Percentiles rank a stretch among this genome's conserved stretches.
These are phyloP conservation scores for Populus hybrid DNA, from an alignment of 441 rosid species.

Conservation along the genomic window DNA sequence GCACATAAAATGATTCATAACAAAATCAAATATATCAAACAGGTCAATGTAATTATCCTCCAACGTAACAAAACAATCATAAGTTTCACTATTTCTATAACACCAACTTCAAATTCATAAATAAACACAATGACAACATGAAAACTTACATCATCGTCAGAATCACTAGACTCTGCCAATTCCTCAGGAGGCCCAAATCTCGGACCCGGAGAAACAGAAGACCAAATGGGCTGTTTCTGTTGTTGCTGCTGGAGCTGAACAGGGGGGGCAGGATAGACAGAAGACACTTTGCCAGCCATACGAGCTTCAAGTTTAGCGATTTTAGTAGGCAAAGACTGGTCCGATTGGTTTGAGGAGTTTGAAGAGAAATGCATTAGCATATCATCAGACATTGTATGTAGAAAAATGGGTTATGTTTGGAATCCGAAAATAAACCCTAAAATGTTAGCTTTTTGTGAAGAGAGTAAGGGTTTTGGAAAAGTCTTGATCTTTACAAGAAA, in stretches of 20 bases:
- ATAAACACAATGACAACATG: background rate
- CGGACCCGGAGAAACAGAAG: constrained; percentile 46
- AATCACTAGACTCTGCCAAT: constrained; percentile 72
- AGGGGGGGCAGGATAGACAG: constrained; percentile 33
- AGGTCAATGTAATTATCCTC: no score
- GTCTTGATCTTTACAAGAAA: no score
- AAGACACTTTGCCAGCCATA: constrained; percentile 68
- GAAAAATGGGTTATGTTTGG: background rate
- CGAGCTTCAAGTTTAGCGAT: constrained; percentile 99
- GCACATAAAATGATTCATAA: no score
- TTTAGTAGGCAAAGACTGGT: constrained; percentile 86
- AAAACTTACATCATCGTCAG: constrained; percentile 56
- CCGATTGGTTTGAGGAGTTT: constrained; percentile 93
- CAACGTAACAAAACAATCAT: no score
- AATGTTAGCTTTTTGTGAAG: background rate
- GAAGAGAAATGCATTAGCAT: constrained; percentile 82
- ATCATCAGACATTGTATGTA: constrained; percentile 77
- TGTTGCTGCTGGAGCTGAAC: constrained; percentile 16
- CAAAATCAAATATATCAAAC: no score
- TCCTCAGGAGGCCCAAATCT: constrained; percentile 42
- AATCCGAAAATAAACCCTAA: background rate
- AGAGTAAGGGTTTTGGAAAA: no score
- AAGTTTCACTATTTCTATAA: no score
- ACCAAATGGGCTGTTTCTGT: constrained; percentile 42
- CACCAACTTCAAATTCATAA: background rate